Percentiles rank a stretch among this genome's conserved stretches.
Evolutionary conservation across 2,329 filamentous ascomycete species (phyloP).

Genomic region (Dactylellina leptospora): DNA sequence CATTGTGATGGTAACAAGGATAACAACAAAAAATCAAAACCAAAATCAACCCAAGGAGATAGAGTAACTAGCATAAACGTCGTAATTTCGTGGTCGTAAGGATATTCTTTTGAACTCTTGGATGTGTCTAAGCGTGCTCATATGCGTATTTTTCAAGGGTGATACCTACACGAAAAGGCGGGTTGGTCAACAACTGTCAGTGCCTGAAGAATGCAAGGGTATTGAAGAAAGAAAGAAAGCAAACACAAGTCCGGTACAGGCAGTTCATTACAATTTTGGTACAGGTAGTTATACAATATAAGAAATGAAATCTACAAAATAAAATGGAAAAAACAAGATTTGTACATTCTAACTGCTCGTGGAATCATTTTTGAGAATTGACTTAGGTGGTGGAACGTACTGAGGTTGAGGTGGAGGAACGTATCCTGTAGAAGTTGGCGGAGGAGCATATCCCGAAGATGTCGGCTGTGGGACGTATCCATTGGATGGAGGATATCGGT

Average conservation of each 20-base stretch:
- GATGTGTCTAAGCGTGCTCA: conserved; percentile 16
- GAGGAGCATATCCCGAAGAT: conserved; percentile 6
- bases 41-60: background rate
- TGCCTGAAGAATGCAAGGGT: conserved; percentile 3
- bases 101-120: conserved; percentile 34
- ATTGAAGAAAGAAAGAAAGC: conserved; percentile 7
- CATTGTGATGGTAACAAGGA: background rate
- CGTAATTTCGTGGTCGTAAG: conserved; percentile 38
- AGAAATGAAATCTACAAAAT: conserved; percentile 1
- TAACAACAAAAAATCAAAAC: background rate
- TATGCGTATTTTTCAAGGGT: no score
- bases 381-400: conserved; percentile 51
- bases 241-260: background rate
- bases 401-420: conserved; percentile 50
- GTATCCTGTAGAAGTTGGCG: conserved; percentile 32
- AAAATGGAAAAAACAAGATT: background rate
- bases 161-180: conserved; percentile 45
- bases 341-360: conserved; percentile 41
- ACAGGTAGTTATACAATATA: conserved; percentile 21
- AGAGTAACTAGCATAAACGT: conserved; percentile 18
- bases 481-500: conserved; percentile 42
- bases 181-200: conserved; percentile 50
- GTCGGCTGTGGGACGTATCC: conserved; percentile 34
- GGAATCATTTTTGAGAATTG: conserved; percentile 52
- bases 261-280: background rate